Evolutionary conservation across 352 stramenopile species (phyloP).

Genomic region (Globisporangium megalacanthum): DNA sequence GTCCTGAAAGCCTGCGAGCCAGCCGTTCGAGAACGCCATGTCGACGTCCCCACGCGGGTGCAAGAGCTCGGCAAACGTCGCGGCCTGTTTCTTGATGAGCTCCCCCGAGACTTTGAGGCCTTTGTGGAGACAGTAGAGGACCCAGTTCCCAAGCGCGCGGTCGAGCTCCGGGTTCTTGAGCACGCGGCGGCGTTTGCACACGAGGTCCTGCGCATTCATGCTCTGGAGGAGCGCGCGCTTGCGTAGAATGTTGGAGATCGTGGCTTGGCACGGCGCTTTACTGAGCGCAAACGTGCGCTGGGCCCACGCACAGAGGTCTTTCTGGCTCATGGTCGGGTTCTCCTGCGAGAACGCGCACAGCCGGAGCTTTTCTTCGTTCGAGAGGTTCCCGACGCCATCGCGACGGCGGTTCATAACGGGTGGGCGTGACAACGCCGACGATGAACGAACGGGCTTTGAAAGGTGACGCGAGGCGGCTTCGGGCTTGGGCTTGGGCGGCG

Average conservation of each 20-base stretch:
- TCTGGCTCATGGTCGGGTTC: slow-evolving; percentile 40
- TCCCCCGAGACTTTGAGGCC: slow-evolving; percentile 20
- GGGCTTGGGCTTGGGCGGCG: no score
- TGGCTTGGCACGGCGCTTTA: slow-evolving; percentile 41
- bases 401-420: neutral
- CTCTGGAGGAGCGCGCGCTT: slow-evolving; percentile 34
- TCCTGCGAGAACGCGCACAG: slow-evolving; percentile 51
- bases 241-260: slow-evolving; percentile 55
- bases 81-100: slow-evolving; percentile 32
- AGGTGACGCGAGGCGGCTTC: no score
- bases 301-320: slow-evolving; percentile 40
- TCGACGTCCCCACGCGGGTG: slow-evolving; percentile 13
- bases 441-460: no score
- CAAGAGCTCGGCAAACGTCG: slow-evolving; percentile 31
- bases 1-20: slow-evolving; percentile 50
- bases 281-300: slow-evolving; percentile 41
- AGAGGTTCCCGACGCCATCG: slow-evolving; percentile 32
- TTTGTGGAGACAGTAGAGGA: slow-evolving; percentile 27
- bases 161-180: slow-evolving; percentile 57
- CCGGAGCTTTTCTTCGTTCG: slow-evolving; percentile 48
- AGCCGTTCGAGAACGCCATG: slow-evolving; percentile 57
- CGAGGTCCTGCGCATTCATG: slow-evolving; percentile 26
- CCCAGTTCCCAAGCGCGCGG: slow-evolving; percentile 38
- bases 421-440: no score
- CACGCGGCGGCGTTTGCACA: slow-evolving; percentile 31